These are phyloP conservation scores for Ascodesmis nigricans DNA, from an alignment of 495 filamentous ascomycete genomes.

Conservation along the genomic window DNA sequence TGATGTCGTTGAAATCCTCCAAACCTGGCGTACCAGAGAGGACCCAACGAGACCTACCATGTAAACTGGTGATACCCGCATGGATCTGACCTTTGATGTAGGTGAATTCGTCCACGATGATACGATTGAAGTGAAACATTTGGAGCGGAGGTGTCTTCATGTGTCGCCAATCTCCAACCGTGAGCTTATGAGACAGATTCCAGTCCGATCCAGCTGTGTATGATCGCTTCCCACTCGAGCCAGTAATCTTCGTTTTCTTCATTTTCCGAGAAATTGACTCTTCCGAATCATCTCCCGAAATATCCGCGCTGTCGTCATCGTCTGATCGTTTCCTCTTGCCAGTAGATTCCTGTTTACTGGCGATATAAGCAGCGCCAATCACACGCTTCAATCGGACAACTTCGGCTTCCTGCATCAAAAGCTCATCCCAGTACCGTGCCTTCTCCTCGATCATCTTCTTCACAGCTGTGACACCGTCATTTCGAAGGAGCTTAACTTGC, in stretches of 20 bases:
- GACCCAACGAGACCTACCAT: slow-evolving; percentile 36
- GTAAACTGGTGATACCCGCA: slow-evolving; percentile 21
- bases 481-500: slow-evolving; percentile 22
- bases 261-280: slow-evolving; percentile 9
- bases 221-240: slow-evolving; percentile 5
- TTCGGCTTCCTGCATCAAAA: slow-evolving; percentile 6
- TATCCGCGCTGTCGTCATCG: slow-evolving; percentile 9
- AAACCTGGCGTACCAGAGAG: slow-evolving; percentile 45
- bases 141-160: slow-evolving; percentile 29
- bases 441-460: slow-evolving; percentile 14
- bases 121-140: slow-evolving; percentile 37
- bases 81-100: slow-evolving; percentile 27
- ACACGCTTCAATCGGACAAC: slow-evolving; percentile 20
- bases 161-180: slow-evolving; percentile 9
- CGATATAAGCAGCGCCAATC: slow-evolving; percentile 19
- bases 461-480: slow-evolving; percentile 11
- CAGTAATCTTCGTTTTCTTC: slow-evolving; percentile 8
- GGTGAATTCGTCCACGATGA: slow-evolving; percentile 46
- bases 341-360: slow-evolving; percentile 12
- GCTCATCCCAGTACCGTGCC: too few relatives aligned
- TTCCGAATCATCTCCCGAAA: slow-evolving; percentile 1
- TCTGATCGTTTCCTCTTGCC: slow-evolving; percentile 13
- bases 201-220: too few relatives aligned
- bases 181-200: too few relatives aligned
- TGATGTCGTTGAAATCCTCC: slow-evolving; percentile 37